These are phyloP conservation scores for Dorcoceras hygrometricum DNA, from an alignment of 257 asterid species.

Conservation along the genomic window DNA sequence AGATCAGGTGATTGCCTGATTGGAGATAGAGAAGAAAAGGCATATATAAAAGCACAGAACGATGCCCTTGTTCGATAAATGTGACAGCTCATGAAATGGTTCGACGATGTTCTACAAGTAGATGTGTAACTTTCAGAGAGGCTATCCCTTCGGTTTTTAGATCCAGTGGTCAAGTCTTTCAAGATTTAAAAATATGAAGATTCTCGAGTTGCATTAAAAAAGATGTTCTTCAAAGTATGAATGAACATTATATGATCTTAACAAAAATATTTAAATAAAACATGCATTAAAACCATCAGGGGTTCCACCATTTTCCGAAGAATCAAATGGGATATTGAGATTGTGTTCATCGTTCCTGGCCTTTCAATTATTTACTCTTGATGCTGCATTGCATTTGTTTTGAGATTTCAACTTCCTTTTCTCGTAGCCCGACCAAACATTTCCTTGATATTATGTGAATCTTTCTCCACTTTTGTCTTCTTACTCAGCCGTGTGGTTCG, in stretches of 20 bases:
- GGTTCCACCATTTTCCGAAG: neutral
- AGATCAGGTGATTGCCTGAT: no score
- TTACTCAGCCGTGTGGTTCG: conserved; percentile 49
- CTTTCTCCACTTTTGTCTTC: conserved; percentile 77
- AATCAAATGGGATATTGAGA: neutral
- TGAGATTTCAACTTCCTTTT: conserved; percentile 39
- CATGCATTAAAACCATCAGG: neutral
- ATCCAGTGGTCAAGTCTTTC: no score
- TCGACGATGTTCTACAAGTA: no score
- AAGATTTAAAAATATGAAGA: no score
- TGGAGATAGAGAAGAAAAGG: no score
- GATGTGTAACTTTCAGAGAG: no score
- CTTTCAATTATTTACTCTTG: neutral
- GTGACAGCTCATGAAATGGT: no score
- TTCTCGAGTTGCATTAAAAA: no score
- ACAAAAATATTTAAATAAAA: no score
- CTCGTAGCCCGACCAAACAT: conserved; percentile 83
- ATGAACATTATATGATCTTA: neutral
- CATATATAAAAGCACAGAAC: no score
- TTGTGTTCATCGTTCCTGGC: neutral
- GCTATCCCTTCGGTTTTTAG: no score
- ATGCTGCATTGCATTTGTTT: neutral
- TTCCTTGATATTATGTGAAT: conserved; percentile 80
- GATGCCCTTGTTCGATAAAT: no score
- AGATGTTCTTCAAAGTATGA: neutral